These are phyloP conservation scores for Neovahlkampfia damariscottae DNA, from an alignment of 78 protist genomes.

Conservation along the genomic window DNA sequence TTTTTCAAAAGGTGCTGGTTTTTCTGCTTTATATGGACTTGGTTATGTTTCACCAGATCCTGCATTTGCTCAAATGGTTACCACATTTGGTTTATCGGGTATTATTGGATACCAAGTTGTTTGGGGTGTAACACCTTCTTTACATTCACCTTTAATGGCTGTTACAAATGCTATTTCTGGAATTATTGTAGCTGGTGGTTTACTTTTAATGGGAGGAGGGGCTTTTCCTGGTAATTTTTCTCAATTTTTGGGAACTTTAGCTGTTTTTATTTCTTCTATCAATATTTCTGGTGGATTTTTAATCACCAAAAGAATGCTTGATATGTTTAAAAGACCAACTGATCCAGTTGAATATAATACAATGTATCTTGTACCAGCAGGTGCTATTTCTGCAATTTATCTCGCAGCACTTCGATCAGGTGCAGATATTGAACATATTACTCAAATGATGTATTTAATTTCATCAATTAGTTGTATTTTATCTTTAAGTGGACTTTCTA, in stretches of 20 bases:
- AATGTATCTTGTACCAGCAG: constrained; percentile 26
- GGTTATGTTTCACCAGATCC: constrained; percentile 9
- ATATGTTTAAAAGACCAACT: constrained; percentile 68
- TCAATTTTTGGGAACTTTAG: constrained; percentile 41
- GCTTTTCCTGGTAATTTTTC: constrained; percentile 22
- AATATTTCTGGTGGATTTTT: constrained; percentile 92
- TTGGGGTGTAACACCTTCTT: constrained; percentile 93
- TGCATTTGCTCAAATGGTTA: constrained; percentile 28
- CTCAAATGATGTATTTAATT: constrained; percentile 9
- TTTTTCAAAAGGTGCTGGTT: too few species aligned
- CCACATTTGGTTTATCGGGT: constrained; percentile 67
- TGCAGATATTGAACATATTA: background rate
- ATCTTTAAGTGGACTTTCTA: constrained; percentile 22
- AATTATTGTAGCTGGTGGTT: constrained; percentile 85
- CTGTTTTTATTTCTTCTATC: constrained; percentile 70
- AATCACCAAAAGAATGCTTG: constrained; percentile 91
- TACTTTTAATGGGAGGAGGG: constrained; percentile 44
- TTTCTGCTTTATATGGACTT: background rate
- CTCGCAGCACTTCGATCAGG: constrained; percentile 2
- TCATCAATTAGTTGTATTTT: constrained; percentile 22
- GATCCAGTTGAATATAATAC: constrained; percentile 27
- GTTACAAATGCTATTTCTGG: constrained; percentile 97
- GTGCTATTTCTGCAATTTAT: constrained; percentile 13
- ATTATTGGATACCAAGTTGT: constrained; percentile 73
- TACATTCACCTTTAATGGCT: constrained; percentile 95